phyloP scores from a whole-genome alignment of 2,329 filamentous ascomycete species.

The Aspergillus ibericus region DNA sequence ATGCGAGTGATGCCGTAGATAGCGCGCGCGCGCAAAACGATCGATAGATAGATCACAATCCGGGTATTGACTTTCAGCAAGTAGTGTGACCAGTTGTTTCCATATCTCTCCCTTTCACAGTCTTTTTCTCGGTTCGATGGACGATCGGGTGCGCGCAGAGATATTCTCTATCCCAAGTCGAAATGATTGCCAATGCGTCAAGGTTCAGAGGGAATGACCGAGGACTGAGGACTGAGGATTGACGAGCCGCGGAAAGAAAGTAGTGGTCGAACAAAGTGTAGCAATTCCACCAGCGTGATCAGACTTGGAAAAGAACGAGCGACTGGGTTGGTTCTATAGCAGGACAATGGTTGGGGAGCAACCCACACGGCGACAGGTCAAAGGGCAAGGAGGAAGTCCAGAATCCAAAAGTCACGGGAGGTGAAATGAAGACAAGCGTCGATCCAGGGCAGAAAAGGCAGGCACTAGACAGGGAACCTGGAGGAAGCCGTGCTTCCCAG shows the following conservation, averaged over 20 bases:
- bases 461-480: background rate
- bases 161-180: background rate
- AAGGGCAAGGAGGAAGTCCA: background rate
- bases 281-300: constrained; percentile 8
- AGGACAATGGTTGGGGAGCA: constrained; percentile 1
- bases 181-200: constrained; percentile 11
- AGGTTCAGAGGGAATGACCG: constrained; percentile 6
- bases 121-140: background rate
- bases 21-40: background rate
- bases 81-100: constrained; percentile 2
- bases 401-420: constrained; percentile 5
- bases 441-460: constrained; percentile 8
- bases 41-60: background rate
- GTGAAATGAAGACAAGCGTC: constrained; percentile 7
- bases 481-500: constrained; percentile 1
- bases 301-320: constrained; percentile 14
- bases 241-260: background rate
- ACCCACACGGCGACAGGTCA: constrained; percentile 1
- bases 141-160: background rate
- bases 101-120: constrained; percentile 11
- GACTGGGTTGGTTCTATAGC: constrained; percentile 8
- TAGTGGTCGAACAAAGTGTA: background rate
- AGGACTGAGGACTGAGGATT: background rate
- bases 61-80: constrained; percentile 3
- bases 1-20: background rate